Evolutionary conservation across 164 flowering plant genomes (phyloP).

Genomic region (Aristolochia contorta): DNA sequence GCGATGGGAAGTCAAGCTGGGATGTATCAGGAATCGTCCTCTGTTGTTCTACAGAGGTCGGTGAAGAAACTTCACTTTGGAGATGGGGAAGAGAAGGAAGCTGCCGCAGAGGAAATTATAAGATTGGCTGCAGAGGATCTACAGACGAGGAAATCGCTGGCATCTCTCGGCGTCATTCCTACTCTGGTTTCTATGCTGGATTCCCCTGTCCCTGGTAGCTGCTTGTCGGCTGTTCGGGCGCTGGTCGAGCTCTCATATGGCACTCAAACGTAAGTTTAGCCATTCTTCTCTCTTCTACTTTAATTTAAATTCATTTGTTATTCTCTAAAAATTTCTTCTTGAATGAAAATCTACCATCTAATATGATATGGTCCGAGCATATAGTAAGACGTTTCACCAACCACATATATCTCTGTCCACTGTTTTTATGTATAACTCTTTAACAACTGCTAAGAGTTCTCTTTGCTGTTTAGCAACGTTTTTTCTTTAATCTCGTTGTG

Average conservation of each 20-base stretch:
- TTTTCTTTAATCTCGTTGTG: neutral
- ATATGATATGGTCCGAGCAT: neutral
- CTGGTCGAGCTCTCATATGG: slow-evolving; percentile 68
- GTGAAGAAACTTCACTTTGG: slow-evolving; percentile 89
- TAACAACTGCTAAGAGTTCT: too few species aligned
- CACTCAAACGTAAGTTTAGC: slow-evolving; percentile 57
- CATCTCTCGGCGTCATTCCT: slow-evolving; percentile 72
- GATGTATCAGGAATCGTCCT: slow-evolving; percentile 33
- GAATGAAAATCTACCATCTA: neutral
- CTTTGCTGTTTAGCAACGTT: neutral
- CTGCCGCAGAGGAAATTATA: slow-evolving; percentile 50
- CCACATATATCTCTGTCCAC: neutral
- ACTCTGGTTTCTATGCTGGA: slow-evolving; percentile 62
- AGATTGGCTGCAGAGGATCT: slow-evolving; percentile 41
- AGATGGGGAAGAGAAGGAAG: slow-evolving; percentile 35
- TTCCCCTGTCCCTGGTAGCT: slow-evolving; percentile 28
- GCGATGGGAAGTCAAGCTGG: slow-evolving; percentile 13
- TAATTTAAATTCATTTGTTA: neutral
- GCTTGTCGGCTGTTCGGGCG: slow-evolving; percentile 48
- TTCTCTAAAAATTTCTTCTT: too few species aligned
- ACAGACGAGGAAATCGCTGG: slow-evolving; percentile 42
- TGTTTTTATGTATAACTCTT: neutral
- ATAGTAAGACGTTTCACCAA: neutral
- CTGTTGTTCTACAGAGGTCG: slow-evolving; percentile 41
- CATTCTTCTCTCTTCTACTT: too few species aligned